phyloP scores from a whole-genome alignment of 2,329 filamentous ascomycete genomes.

The Botryotinia narcissicola region DNA sequence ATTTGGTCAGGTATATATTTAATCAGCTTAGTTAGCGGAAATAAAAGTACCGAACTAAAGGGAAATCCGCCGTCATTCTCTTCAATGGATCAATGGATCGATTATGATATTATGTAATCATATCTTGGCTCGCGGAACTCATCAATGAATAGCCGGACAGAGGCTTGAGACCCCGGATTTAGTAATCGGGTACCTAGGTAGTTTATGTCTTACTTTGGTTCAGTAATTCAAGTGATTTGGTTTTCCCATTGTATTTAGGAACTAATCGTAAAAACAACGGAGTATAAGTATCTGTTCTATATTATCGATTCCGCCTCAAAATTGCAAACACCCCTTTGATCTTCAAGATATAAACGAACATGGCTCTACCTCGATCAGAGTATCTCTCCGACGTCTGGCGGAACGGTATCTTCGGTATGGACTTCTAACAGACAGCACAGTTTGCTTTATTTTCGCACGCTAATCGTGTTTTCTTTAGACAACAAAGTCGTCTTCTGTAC shows the following conservation, averaged over 20 bases:
- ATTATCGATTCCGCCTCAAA: not conserved
- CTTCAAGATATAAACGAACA: constrained; percentile 11
- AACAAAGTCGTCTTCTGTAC: constrained; percentile 93
- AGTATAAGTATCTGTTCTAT: not conserved
- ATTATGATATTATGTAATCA: constrained; percentile 6
- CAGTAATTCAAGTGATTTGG: not conserved
- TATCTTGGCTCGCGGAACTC: not conserved
- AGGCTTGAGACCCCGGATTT: constrained; percentile 1
- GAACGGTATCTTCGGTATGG: constrained; percentile 79
- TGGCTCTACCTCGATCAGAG: constrained; percentile 60
- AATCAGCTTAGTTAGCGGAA: not conserved
- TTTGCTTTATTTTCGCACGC: constrained; percentile 13
- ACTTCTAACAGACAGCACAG: not conserved
- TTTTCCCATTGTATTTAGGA: not conserved
- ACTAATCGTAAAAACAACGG: no score
- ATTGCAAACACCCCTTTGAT: not conserved
- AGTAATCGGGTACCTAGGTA: not conserved
- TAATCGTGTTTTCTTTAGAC: constrained; percentile 48
- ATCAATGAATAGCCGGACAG: not conserved
- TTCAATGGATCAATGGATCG: not conserved
- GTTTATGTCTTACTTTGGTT: not conserved
- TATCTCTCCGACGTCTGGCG: constrained; percentile 84
- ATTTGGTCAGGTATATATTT: not conserved
- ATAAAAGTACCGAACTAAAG: not conserved
- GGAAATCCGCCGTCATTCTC: not conserved